Conservation (phyloP, 371 early-diverging fungal genomes). For the Rhizopus sp. region DNA sequence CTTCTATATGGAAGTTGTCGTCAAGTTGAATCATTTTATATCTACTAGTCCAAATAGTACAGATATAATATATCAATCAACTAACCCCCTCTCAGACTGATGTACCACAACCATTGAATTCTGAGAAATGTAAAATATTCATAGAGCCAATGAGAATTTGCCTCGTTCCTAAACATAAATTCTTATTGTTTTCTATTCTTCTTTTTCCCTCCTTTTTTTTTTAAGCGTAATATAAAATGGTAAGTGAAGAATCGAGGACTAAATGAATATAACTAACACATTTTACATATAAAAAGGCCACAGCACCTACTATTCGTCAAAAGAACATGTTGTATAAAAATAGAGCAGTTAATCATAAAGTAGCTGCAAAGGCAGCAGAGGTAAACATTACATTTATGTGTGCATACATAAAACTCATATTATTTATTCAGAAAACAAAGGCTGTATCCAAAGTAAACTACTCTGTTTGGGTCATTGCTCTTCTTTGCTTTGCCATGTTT, state of each 20-base stretch:
- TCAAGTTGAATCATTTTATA: too few relatives aligned
- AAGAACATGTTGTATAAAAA: constrained; percentile 31
- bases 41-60: too few relatives aligned
- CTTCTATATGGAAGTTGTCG: too few relatives aligned
- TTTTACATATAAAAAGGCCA: constrained; percentile 19
- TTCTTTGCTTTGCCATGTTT: constrained; percentile 24
- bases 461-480: constrained; percentile 21
- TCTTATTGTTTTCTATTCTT: not conserved
- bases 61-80: too few relatives aligned
- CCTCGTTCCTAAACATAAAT: constrained; percentile 1
- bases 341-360: constrained; percentile 17
- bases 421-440: constrained; percentile 13
- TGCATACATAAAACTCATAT: not conserved
- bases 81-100: too few relatives aligned
- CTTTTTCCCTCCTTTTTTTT: not conserved
- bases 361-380: constrained; percentile 22
- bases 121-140: not conserved
- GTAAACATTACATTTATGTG: constrained; percentile 2
- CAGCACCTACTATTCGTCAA: constrained; percentile 31
- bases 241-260: not conserved
- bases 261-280: not conserved
- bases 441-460: constrained; percentile 10
- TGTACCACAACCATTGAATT: too few relatives aligned
- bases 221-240: not conserved
- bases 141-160: constrained; percentile 1